Conservation (phyloP, 2,329 filamentous ascomycete genomes). For the Colletotrichum incanum region DNA sequence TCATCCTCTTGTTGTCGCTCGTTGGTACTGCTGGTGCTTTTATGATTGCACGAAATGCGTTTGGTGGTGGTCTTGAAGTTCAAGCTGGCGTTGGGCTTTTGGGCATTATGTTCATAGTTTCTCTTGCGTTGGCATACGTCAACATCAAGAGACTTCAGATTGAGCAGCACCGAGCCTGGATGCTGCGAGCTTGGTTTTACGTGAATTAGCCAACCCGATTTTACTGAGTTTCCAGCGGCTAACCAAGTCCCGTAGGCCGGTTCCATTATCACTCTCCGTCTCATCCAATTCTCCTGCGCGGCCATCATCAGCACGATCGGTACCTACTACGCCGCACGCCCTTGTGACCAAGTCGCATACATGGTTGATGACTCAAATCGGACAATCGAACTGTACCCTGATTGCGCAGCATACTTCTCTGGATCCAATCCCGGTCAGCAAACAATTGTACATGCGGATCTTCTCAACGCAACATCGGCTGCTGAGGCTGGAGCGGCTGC, state of each 20-base stretch:
- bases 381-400: slow-evolving; percentile 57
- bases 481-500: slow-evolving; percentile 57
- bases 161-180: slow-evolving; percentile 76
- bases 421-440: slow-evolving; percentile 48
- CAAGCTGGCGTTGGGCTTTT: slow-evolving; percentile 62
- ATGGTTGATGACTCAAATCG: slow-evolving; percentile 49
- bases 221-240: neutral
- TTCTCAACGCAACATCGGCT: slow-evolving; percentile 47
- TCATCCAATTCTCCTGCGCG: slow-evolving; percentile 61
- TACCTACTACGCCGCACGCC: slow-evolving; percentile 50
- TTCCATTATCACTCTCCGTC: slow-evolving; percentile 64
- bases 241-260: slow-evolving; percentile 52
- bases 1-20: slow-evolving; percentile 64
- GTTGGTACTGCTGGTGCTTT: slow-evolving; percentile 64
- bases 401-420: slow-evolving; percentile 57
- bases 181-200: slow-evolving; percentile 70
- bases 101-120: slow-evolving; percentile 60
- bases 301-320: slow-evolving; percentile 51
- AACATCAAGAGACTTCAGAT: slow-evolving; percentile 75
- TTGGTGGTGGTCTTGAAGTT: slow-evolving; percentile 68
- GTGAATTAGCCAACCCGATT: slow-evolving; percentile 47
- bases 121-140: slow-evolving; percentile 64
- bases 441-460: slow-evolving; percentile 51
- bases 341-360: slow-evolving; percentile 65
- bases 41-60: slow-evolving; percentile 66